Evolutionary conservation across 2,329 filamentous ascomycete genomes (phyloP).

Genomic region (Trichoderma pleuroti): DNA sequence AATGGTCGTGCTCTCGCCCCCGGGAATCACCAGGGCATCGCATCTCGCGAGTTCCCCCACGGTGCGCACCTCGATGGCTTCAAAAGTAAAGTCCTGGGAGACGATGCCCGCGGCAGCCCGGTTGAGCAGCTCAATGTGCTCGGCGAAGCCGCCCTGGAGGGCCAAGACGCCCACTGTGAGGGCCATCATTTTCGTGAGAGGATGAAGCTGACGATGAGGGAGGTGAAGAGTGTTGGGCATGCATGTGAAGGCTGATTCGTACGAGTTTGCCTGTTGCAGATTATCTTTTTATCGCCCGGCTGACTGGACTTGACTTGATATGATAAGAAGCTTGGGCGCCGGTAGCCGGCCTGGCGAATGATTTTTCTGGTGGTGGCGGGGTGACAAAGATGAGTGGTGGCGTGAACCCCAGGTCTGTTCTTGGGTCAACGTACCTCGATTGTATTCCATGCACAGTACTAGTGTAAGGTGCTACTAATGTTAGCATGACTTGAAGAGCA

Average conservation of each 20-base stretch:
- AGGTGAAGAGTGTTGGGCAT: conserved; percentile 2
- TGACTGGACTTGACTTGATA: not conserved
- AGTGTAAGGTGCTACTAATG: too few relatives aligned
- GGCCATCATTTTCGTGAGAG: conserved; percentile 22
- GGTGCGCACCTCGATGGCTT: conserved; percentile 78
- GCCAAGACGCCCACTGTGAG: conserved; percentile 62
- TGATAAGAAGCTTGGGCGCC: conserved; percentile 7
- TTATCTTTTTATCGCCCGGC: not conserved
- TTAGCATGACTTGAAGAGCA: not conserved
- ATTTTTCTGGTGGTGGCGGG: conserved; percentile 6
- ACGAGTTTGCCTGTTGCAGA: not conserved
- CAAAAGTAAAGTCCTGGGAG: conserved; percentile 41
- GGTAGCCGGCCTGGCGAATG: not conserved
- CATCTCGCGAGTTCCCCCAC: conserved; percentile 66
- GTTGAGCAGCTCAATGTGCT: conserved; percentile 76
- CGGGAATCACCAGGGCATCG: conserved; percentile 83
- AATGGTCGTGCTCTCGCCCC: conserved; percentile 93
- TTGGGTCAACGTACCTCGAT: not conserved
- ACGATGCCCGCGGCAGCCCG: conserved; percentile 62
- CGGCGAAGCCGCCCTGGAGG: conserved; percentile 88
- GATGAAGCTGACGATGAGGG: conserved; percentile 11
- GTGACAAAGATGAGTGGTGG: not conserved
- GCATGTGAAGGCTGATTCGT: too few relatives aligned
- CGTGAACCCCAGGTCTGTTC: not conserved
- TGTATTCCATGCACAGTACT: not conserved